Base-by-base conservation (phyloP, 106 monocot species). In the Xerophyta viscosa region DNA sequence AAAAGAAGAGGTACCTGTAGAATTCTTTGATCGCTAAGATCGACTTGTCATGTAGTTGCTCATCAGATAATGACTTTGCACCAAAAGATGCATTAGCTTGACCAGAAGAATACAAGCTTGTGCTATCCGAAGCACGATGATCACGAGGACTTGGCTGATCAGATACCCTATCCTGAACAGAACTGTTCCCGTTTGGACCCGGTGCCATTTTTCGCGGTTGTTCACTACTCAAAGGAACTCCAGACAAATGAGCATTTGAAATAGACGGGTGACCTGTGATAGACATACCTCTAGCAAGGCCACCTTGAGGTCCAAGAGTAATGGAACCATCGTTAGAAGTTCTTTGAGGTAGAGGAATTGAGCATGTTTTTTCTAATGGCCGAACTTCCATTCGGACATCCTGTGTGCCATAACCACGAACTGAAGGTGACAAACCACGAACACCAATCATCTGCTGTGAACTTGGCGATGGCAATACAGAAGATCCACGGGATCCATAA, bases 221-320 rank as follows among this genome's bases (percentile, higher is more conserved):
- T n/a, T 31, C 50, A 45, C 60, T 31, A 47, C 44, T 53, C 4
- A 60, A 19, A 31, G 64, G 31, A 15, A 39, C 37, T 27, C 74
- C 58, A 59, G 62, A 44, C 12, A 33, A 47, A 20, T 72, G 58
- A 46, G 24, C 64, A 66, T 33, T 75, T 53, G 74, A 72, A 42
- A 82, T 47, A 14, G 41, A 23, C 27, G 73, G 56, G 24, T 81
- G 87, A 65, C 84, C 84, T 88, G 78, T 81, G 0, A 60, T 70
- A 15, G 88, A 96, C 94, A 96, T 96, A 6, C 81, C 84, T 43
- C 72, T 80, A 15, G 81, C 94, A 52, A 96, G 81, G 46, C 94
- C 88, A 31, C 94, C 94, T 82, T 96, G 94, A 43, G 94, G 94
- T 30, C 78, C 84, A 30, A 96, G 71, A 13, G 84, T 88, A 33